Conservation (phyloP, 352 stramenopile species). For the Phytophthora pluvialis region DNA sequence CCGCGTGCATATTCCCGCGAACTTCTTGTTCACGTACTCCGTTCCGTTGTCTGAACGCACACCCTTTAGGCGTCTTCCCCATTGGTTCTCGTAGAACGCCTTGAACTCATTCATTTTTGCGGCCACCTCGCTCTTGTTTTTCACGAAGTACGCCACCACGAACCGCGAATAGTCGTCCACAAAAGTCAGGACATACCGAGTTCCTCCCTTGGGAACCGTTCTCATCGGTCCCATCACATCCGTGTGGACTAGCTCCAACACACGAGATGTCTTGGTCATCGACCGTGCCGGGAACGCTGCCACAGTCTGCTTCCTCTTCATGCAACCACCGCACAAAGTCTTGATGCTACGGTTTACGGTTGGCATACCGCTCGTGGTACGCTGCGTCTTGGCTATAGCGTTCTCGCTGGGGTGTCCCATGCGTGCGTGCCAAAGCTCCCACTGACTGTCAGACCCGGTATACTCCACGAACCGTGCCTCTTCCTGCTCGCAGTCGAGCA, state of each 20-base stretch:
- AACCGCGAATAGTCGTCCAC: conserved; percentile 29
- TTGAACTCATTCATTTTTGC: background rate
- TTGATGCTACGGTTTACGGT: background rate
- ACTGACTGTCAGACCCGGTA: conserved; percentile 18
- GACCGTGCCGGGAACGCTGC: conserved; percentile 14
- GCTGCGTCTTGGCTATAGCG: conserved; percentile 6
- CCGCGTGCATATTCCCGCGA: too few relatives aligned
- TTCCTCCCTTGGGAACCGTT: background rate
- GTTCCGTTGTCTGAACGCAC: conserved; percentile 40
- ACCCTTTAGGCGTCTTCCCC: conserved; percentile 15
- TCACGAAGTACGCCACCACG: conserved; percentile 29
- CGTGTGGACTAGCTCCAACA: conserved; percentile 29
- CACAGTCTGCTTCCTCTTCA: conserved; percentile 29
- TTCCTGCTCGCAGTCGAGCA: conserved; percentile 24
- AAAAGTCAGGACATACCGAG: conserved; percentile 19
- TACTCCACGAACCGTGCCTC: conserved; percentile 22
- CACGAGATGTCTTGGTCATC: conserved; percentile 16
- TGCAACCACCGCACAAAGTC: conserved; percentile 24
- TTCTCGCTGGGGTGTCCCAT: conserved; percentile 3
- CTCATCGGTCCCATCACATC: conserved; percentile 31
- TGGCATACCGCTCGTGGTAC: background rate
- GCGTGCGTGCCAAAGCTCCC: conserved; percentile 33
- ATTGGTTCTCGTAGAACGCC: conserved; percentile 28
- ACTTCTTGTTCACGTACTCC: conserved; percentile 31
- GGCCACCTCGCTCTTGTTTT: conserved; percentile 28